Base-by-base conservation (phyloP, 2,329 filamentous ascomycete species). In the Colletotrichum sp. region DNA sequence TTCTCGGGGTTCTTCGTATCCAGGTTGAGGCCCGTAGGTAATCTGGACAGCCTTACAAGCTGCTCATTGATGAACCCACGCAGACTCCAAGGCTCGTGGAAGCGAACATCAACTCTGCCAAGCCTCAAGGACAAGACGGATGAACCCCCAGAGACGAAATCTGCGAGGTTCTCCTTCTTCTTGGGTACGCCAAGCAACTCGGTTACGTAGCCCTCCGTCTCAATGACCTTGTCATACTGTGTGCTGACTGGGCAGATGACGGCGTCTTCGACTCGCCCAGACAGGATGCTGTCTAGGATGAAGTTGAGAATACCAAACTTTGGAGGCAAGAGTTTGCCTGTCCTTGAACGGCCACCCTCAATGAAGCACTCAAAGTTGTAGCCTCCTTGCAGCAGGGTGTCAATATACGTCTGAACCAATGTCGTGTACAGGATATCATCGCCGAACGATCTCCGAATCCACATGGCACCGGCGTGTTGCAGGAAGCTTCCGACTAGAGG, bases 331-430 rank as follows among this genome's bases (percentile, higher is more conserved):
- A 99, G 90, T 85, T 99, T 99, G 32, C 97, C 97, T 0, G 96
- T 99, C 68, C 97, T 90, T 36, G 96, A 98, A 21, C 97, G 91
- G 2, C 96, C 96, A 18, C 97, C 97, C 86, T 99, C 97, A 75
- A 99, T 98, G 81, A 99, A 99, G 84, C 97, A 99, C 84, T 98
- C 96, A 65, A 99, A 92, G 83, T 99, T 99, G 85, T 94, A 98
- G 1, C 97, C 97, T 78, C 95, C 93, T 81, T 97, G 95, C 4
- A 99, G 88, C 59, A 99, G 84, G 0, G 95, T 98, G 83, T 99
- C 97, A 80, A 99, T 96, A 81, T 99, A 99, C 8, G 96, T 92
- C 84, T 99, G 97, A 8, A 99, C 96, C n/a, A 99, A 89, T 0
- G 96, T 96, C 7, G 93, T 92, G 83, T 99, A 99, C 1, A 99